Evolutionary conservation across 1,139 yeast species (phyloP), one percentile per base, ranked within the genome.

Genomic region (Scheffersomyces illinoinensis): DNA sequence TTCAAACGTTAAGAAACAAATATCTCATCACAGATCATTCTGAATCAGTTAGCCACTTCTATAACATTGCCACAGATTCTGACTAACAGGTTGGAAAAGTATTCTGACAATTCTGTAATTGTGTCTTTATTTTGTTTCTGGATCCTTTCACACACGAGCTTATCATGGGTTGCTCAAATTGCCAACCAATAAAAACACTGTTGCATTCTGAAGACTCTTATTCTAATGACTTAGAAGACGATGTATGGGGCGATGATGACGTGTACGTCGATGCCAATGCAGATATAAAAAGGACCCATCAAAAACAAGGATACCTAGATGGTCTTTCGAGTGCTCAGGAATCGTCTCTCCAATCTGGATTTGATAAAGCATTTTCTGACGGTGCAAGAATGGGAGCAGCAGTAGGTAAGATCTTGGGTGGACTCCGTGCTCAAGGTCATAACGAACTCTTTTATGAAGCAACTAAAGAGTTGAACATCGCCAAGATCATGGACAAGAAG

Each of bases 261-360:
- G 70, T 71, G 17, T 66, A 71, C 26, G 68, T 58, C 23, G 65
- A 69, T 1, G 62, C 77, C 5, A 72, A 78, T 21, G 76, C 79
- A 3, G 82, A 79, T 56, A 62, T 84, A 39, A 70, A 85, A 62
- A 76, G 96, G 53, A 82, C 81, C n/a, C 98, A 93, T 68, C 81
- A 81, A 23, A 91, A 91, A 64, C 89, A 89, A 61, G 98, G 98
- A 0, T 93, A 91, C 67, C 73, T 91, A 2, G 97, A 90, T 61
- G 98, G 98, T 0, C 71, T 93, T 6, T 78, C 91, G 0, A 73
- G 73, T n/a, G 85, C 92, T 3, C 89, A 91, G 66, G 96, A 91
- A 62, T 72, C 74, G 17, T 85, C 89, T 50, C 76, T 93, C 24
- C 98, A 93, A 67, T 68, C 74, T 6, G 98, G 97, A 0, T 93